Percentiles rank a stretch among this genome's conserved stretches.
Conservation (phyloP, 768 basidiomycete genomes). For the Lentinula raphanica region DNA sequence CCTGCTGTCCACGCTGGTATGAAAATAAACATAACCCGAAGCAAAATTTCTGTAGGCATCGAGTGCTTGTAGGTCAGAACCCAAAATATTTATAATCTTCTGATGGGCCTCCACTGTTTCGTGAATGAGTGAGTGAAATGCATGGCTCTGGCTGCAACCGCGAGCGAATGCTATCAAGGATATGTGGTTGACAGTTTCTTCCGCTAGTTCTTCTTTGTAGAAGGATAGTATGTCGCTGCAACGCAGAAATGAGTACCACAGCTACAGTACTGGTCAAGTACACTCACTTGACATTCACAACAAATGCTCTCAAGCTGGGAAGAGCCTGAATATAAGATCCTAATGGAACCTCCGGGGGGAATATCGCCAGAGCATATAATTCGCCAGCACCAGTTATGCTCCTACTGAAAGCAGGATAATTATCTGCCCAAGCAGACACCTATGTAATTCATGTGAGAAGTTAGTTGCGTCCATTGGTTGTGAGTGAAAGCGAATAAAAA, state of each 20-base stretch:
- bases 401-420: slow-evolving; percentile 19
- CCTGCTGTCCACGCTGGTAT: not conserved
- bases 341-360: slow-evolving; percentile 26
- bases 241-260: not conserved
- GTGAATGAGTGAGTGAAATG: slow-evolving; percentile 18
- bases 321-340: slow-evolving; percentile 31
- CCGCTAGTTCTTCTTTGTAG: slow-evolving; percentile 34
- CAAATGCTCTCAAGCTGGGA: slow-evolving; percentile 27
- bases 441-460: not conserved
- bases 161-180: slow-evolving; percentile 18
- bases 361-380: slow-evolving; percentile 31
- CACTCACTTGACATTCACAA: slow-evolving; percentile 33
- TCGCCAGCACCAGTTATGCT: slow-evolving; percentile 29
- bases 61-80: slow-evolving; percentile 9
- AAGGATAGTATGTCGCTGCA: slow-evolving; percentile 35
- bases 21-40: slow-evolving; percentile 16
- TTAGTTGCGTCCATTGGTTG: not conserved
- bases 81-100: slow-evolving; percentile 20
- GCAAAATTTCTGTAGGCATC: slow-evolving; percentile 16
- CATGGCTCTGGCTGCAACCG: slow-evolving; percentile 21
- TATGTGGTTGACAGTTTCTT: slow-evolving; percentile 27
- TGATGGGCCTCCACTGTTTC: slow-evolving; percentile 20
- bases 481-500: not conserved
- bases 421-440: slow-evolving; percentile 7
- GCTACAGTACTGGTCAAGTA: not conserved